Conservation (phyloP, 306 rosid genomes). For the Vicia faba region DNA sequence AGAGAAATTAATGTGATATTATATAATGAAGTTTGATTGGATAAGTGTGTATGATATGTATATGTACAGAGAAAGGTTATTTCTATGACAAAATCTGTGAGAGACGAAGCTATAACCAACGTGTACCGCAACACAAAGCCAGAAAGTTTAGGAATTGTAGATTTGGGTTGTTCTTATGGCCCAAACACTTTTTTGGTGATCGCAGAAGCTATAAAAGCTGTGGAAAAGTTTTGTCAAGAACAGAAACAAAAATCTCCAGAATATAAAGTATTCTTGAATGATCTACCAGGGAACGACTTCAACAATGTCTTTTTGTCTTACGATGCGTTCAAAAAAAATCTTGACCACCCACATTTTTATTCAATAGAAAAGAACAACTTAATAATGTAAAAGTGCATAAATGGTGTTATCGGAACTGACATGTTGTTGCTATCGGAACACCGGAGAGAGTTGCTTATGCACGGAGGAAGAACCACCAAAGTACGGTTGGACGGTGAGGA, state of each 20-base stretch:
- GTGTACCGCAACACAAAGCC: slow-evolving; percentile 28
- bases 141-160: slow-evolving; percentile 49
- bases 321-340: slow-evolving; percentile 34
- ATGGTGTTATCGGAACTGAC: too few species aligned
- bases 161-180: slow-evolving; percentile 66
- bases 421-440: too few species aligned
- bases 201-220: slow-evolving; percentile 41
- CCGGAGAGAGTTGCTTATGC: too few species aligned
- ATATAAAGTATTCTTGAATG: slow-evolving; percentile 48
- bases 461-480: too few species aligned
- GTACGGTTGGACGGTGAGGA: too few species aligned
- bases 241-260: slow-evolving; percentile 40
- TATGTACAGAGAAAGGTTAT: slow-evolving; percentile 45
- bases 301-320: slow-evolving; percentile 49
- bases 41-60: too few species aligned
- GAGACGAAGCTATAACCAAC: slow-evolving; percentile 48
- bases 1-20: too few species aligned
- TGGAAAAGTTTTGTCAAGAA: slow-evolving; percentile 39
- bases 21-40: too few species aligned
- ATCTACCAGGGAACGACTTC: slow-evolving; percentile 59
- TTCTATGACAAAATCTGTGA: slow-evolving; percentile 36
- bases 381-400: too few species aligned
- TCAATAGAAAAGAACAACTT: too few species aligned
- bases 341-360: too few species aligned
- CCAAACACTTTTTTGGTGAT: slow-evolving; percentile 52